phyloP scores from a whole-genome alignment of 1,139 yeast genomes.

The Kurtzmaniella quercitrusa region DNA sequence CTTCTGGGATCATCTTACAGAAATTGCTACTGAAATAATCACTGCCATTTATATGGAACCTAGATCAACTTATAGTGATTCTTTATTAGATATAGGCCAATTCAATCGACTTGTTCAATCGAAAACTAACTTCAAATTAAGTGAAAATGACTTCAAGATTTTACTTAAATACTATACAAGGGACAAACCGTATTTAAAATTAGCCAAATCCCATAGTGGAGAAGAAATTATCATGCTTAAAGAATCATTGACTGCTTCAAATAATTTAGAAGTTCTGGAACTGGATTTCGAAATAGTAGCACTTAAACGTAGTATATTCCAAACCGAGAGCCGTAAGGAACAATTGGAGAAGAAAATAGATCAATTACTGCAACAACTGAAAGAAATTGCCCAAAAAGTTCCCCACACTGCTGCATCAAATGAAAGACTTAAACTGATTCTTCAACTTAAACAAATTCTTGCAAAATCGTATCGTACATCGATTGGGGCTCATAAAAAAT shows the following conservation, averaged over 20 bases:
- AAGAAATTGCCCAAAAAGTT: constrained; percentile 3
- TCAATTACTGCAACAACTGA: constrained; percentile 17
- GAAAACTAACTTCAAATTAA: constrained; percentile 11
- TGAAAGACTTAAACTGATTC: constrained; percentile 3
- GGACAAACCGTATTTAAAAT: constrained; percentile 16
- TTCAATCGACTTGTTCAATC: constrained; percentile 4
- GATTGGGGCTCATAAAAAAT: constrained; percentile 28
- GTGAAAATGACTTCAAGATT: constrained; percentile 20
- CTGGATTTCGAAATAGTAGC: constrained; percentile 29
- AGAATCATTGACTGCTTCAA: constrained; percentile 4
- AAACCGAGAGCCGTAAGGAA: constrained; percentile 16
- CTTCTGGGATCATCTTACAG: constrained; percentile 19
- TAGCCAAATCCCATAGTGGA: constrained; percentile 11
- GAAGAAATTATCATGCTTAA: constrained; percentile 21
- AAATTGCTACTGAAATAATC: constrained; percentile 11
- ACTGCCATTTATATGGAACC: neutral
- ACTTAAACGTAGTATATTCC: constrained; percentile 18
- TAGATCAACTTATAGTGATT: constrained; percentile 10
- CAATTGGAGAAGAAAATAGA: constrained; percentile 20
- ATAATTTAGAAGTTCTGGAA: constrained; percentile 14
- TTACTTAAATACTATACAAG: constrained; percentile 23
- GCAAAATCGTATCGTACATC: constrained; percentile 28
- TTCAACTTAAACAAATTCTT: constrained; percentile 19
- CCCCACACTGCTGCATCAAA: neutral
- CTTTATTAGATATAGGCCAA: constrained; percentile 15